Base-by-base conservation (phyloP, 2,329 filamentous ascomycete species). In the Pseudonectria foliicola region DNA sequence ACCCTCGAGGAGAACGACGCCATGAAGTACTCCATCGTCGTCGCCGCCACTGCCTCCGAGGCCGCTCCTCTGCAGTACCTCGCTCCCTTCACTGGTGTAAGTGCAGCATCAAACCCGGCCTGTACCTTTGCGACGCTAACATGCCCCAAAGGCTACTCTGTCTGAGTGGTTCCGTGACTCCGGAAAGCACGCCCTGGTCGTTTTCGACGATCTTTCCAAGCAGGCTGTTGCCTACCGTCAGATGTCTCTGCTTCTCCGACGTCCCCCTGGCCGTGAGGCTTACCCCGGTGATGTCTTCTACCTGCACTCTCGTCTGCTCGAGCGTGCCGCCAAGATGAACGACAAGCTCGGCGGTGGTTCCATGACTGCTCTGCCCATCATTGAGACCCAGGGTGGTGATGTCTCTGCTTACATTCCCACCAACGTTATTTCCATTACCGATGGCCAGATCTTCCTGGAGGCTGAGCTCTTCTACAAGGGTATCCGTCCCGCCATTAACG, bases 391-490 rank as follows among this genome's bases (percentile, higher is more conserved):
- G 79, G 92, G 92, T 80, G 92, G 92, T 86, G 92, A 98, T 72
- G 92, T 98, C 62, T 96, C 92, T 57, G 92, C 92, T 57, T 98
- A 96, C 73, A 96, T 98, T 80, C 92, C 92, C 60, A 98, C 92
- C 73, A 98, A 96, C 78, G 92, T 96, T 73, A 98, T 98, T 80
- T 96, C 90, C 67, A 98, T 98, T 64, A 98, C 92, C 57, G 92
- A 96, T 62, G 92, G 92, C 49, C 92, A 98, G 76, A 96, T 98
- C 71, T 98, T 98, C 86, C 79, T 98, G 76, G 92, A 98, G 74
- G 71, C 90, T 54, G 92, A 98, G 71, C 79, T 96, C 51, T 98
- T 96, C 85, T 96, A 95, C 87, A 98, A 98, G 86, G 92, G 92
- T 93, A 74, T 98, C 71, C 90, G 92, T 64, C 92, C 92, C 59